A percentile compares a stretch with the other conserved stretches of the same genome.
Conservation (phyloP, 202 grass and related monocot species). For the Schoenoplectus tabernaemontani region DNA sequence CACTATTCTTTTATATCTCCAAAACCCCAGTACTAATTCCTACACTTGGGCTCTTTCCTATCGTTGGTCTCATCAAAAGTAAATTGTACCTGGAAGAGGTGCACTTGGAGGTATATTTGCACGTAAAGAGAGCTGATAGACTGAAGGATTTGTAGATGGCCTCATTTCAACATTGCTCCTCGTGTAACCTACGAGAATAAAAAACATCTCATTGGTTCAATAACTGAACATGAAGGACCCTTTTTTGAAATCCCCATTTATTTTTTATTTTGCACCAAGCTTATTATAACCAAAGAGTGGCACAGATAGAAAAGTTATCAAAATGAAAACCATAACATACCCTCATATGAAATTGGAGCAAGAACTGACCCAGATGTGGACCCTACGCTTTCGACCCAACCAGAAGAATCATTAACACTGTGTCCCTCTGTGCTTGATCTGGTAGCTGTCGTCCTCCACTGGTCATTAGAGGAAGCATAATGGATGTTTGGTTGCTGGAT, state of each 20-base stretch:
- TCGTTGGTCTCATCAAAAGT: background rate
- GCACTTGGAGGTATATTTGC: constrained; percentile 1
- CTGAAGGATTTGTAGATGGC: constrained; percentile 10
- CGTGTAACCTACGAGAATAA: constrained; percentile 16
- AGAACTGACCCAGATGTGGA: background rate
- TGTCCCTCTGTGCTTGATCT: background rate
- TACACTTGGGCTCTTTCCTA: background rate
- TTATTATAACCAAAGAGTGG: background rate
- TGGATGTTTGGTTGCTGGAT: constrained; percentile 9
- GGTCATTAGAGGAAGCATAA: constrained; percentile 9
- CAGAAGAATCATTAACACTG: background rate
- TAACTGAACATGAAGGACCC: background rate
- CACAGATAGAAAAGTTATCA: background rate
- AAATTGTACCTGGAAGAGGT: constrained; percentile 23
- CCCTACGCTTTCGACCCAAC: constrained; percentile 4
- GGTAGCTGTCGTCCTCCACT: constrained; percentile 6
- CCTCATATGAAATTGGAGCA: constrained; percentile 10
- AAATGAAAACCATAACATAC: constrained; percentile 13
- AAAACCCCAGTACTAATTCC: background rate
- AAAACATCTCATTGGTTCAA: too few relatives aligned
- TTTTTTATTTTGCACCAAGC: background rate
- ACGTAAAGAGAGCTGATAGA: constrained; percentile 11
- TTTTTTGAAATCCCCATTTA: background rate
- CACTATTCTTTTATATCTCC: background rate
- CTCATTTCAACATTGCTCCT: constrained; percentile 20